Base-by-base conservation (phyloP, 352 stramenopile genomes). In the Globisporangium paddicum region DNA sequence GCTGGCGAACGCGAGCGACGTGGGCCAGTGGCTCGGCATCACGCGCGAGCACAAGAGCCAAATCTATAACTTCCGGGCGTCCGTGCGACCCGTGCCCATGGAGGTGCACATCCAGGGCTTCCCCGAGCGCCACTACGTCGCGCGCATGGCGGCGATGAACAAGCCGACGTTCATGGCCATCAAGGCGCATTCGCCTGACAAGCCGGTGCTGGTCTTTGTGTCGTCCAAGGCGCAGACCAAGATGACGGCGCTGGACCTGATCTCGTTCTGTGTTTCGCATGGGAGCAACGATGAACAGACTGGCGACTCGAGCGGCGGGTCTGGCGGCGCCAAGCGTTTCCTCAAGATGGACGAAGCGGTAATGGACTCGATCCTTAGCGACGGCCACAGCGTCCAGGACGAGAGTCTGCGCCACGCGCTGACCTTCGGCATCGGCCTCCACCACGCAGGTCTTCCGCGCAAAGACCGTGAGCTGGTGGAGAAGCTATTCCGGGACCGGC, bases 71-170 rank as follows among this genome's bases (percentile, higher is more conserved):
- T 99, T 99, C 62, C 82, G 86, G 19, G 78, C 93, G 23, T 96
- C 87, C 18, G 96, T 99, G 41, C 87, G 97, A n/a, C 97, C 98
- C 0, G 92, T 99, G 37, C 95, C 96, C 5, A 98, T 99, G 72
- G 82, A 98, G 40, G 89, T 98, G 23, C 96, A 99, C 60, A 93
- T 99, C 45, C 94, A 98, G 69, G 95, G 95, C 10, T 99, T 97
- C 58, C 87, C 96, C 0, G 96, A 98, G 32, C 93, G 96, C 35
- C 96, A 99, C 55, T 99, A 99, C 52, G 98, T 97, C 55, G 89
- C 96, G 19, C 79, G 97, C 16, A 99, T 99, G 97, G 93, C 95
- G 4, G 98, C 95, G 9, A 99, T 99, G 97, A 99, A 99, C 76
- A 99, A 99, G 52, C 97, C 97, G 6, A 98, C 93, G 6, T 99